Evolutionary conservation across 1,284 basidiomycete genomes (phyloP).

Genomic region (Leccinum fuscescens): DNA sequence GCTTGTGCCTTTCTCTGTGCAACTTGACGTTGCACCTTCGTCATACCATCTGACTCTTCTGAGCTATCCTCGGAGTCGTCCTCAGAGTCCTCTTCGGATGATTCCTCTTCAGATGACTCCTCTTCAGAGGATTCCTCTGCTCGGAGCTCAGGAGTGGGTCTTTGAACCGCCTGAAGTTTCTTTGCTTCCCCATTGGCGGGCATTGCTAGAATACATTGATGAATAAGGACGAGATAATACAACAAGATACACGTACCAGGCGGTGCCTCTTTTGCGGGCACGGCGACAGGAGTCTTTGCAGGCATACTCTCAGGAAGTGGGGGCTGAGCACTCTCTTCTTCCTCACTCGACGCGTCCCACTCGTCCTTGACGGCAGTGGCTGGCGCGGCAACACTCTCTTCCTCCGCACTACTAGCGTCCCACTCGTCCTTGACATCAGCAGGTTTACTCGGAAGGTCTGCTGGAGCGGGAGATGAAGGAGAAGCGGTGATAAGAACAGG

Average conservation of each 20-base stretch:
- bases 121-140: slow-evolving; percentile 43
- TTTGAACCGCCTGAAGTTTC: slow-evolving; percentile 4
- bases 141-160: slow-evolving; percentile 11
- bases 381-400: slow-evolving; percentile 29
- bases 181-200: slow-evolving; percentile 5
- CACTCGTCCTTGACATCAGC: slow-evolving; percentile 75
- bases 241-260: slow-evolving; percentile 12
- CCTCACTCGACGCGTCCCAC: slow-evolving; percentile 85
- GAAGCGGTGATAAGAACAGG: slow-evolving; percentile 39
- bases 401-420: slow-evolving; percentile 60
- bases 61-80: slow-evolving; percentile 48
- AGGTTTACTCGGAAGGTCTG: slow-evolving; percentile 18
- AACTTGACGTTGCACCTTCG: slow-evolving; percentile 61
- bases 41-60: slow-evolving; percentile 54
- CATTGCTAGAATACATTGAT: slow-evolving; percentile 1
- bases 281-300: slow-evolving; percentile 29
- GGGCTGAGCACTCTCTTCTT: slow-evolving; percentile 42
- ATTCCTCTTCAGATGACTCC: slow-evolving; percentile 45
- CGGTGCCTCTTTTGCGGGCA: slow-evolving; percentile 1
- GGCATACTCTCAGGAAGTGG: slow-evolving; percentile 18
- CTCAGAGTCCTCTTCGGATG: slow-evolving; percentile 41
- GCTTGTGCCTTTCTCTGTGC: slow-evolving; percentile 84
- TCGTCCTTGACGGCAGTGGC: slow-evolving; percentile 64
- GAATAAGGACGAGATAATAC: not conserved
- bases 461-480: slow-evolving; percentile 26